phyloP scores from a whole-genome alignment of 805 yeast species.

The Grigorovia yakushimaensis region DNA sequence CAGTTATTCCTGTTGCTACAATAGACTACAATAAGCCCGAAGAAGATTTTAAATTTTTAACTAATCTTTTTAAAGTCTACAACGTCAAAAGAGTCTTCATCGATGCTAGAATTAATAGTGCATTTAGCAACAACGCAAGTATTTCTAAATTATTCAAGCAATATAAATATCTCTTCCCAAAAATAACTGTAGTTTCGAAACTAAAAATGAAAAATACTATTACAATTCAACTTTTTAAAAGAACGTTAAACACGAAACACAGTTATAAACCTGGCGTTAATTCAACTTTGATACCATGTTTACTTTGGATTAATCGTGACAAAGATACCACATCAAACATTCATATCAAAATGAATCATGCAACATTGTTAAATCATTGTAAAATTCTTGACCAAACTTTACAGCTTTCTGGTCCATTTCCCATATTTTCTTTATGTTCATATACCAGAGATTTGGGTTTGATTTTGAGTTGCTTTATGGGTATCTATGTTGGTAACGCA shows the following conservation, averaged over 20 bases:
- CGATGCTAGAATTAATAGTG: slow-evolving; percentile 34
- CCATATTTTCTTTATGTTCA: slow-evolving; percentile 79
- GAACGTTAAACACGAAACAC: slow-evolving; percentile 12
- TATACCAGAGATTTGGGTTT: slow-evolving; percentile 84
- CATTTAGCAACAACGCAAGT: slow-evolving; percentile 17
- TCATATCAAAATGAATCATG: slow-evolving; percentile 39
- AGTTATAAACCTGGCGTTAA: slow-evolving; percentile 14
- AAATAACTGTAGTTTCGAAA: slow-evolving; percentile 25
- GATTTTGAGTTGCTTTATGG: slow-evolving; percentile 72
- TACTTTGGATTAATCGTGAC: slow-evolving; percentile 25
- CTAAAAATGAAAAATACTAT: slow-evolving; percentile 20
- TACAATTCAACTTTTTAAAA: slow-evolving; percentile 13
- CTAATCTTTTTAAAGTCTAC: slow-evolving; percentile 58
- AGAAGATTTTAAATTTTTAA: slow-evolving; percentile 64
- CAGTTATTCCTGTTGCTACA: slow-evolving; percentile 62
- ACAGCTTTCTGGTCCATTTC: slow-evolving; percentile 59
- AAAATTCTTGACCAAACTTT: slow-evolving; percentile 89
- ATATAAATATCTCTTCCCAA: slow-evolving; percentile 19
- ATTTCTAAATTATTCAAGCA: slow-evolving; percentile 19
- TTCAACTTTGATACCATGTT: slow-evolving; percentile 28
- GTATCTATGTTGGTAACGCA: slow-evolving; percentile 77
- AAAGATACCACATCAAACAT: slow-evolving; percentile 16
- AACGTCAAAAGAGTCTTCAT: slow-evolving; percentile 64
- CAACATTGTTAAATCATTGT: slow-evolving; percentile 64
- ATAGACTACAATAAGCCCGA: slow-evolving; percentile 54